phyloP scores from a whole-genome alignment of 495 filamentous ascomycete species.

The Penicillium cataractarum region DNA sequence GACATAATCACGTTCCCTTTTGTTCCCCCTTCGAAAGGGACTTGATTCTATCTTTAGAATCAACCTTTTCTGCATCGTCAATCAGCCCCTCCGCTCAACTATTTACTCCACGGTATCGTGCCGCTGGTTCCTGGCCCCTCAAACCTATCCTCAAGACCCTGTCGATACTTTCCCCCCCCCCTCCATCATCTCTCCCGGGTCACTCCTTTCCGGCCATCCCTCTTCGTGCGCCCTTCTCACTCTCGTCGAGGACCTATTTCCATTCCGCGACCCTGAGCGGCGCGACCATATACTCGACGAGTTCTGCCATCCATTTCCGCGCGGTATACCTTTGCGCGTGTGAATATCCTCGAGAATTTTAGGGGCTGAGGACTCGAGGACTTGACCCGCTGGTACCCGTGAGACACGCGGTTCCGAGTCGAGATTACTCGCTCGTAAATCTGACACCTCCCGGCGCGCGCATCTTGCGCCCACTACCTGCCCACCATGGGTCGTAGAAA shows the following conservation, averaged over 20 bases:
- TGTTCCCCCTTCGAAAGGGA: slow-evolving; percentile 15
- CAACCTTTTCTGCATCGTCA: slow-evolving; percentile 39
- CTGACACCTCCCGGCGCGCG: slow-evolving; percentile 9
- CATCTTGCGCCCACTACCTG: slow-evolving; percentile 17
- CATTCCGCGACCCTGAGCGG: slow-evolving; percentile 7
- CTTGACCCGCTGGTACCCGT: slow-evolving; percentile 2
- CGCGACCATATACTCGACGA: background rate
- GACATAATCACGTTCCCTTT: slow-evolving; percentile 12
- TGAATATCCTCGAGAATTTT: background rate
- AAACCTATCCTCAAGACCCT: slow-evolving; percentile 1
- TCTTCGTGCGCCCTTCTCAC: background rate
- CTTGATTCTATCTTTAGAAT: slow-evolving; percentile 41
- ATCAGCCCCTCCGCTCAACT: slow-evolving; percentile 27
- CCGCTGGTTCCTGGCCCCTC: slow-evolving; percentile 9
- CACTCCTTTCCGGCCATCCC: background rate
- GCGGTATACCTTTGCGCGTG: slow-evolving; percentile 1
- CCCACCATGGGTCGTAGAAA: slow-evolving; percentile 67
- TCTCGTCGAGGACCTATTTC: background rate
- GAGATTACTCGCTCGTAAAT: slow-evolving; percentile 4
- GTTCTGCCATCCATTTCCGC: slow-evolving; percentile 10
- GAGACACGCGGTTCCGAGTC: slow-evolving; percentile 2
- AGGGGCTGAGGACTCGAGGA: background rate
- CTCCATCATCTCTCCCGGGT: background rate
- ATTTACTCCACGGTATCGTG: slow-evolving; percentile 21
- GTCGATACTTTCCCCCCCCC: background rate